Evolutionary conservation across 1,284 basidiomycete genomes (phyloP), one percentile per base, ranked within the genome.

Genomic region (Tilletia caries): DNA sequence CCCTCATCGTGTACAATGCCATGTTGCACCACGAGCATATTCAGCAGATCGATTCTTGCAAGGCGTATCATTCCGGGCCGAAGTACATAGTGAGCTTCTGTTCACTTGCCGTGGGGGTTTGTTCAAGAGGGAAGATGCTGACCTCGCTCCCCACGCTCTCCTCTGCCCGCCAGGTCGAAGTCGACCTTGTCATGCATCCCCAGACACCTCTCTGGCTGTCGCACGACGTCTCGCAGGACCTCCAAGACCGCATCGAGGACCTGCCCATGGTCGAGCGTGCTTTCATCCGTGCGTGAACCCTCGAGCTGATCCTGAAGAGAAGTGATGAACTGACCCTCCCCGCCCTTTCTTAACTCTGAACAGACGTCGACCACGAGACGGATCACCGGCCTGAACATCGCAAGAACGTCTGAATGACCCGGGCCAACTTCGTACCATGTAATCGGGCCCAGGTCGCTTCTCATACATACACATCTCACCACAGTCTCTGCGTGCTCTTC

Each of bases 211-310:
- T 98, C 0, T 92, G 91, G 90, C 89, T 91, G 81, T 92, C 94
- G 20, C 95, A 98, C 83, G 95, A 98, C 83, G 84, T 96, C 70
- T 90, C 91, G 67, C 95, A 97, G 84, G 89, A 91, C 67, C 85
- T 98, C 32, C 95, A 98, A 83, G 94, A 98, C 84, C 92, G 92
- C 85, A 89, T 98, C 65, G 95, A 98, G 83, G 88, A 89, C 25
- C 85, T 98, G 50, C 93, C 94, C 0, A 91, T 92, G 75, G 93
- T 98, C 67, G 93, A 93, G 67, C 54, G 79, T 37, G 72, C 79
- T 13, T 75, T 80, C 44, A 74, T 80, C 27, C 78, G 58, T 62
- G 58, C 32, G 58, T 62, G n/a, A n/a, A 23, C 12, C 37, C 2
- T 1, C 10, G 2, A 2, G 15, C 8, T 41, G 8, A 15, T 41